Percentiles rank a stretch among this genome's conserved stretches.
phyloP scores from a whole-genome alignment of 495 filamentous ascomycete species.

The Haplographium delicatum region DNA sequence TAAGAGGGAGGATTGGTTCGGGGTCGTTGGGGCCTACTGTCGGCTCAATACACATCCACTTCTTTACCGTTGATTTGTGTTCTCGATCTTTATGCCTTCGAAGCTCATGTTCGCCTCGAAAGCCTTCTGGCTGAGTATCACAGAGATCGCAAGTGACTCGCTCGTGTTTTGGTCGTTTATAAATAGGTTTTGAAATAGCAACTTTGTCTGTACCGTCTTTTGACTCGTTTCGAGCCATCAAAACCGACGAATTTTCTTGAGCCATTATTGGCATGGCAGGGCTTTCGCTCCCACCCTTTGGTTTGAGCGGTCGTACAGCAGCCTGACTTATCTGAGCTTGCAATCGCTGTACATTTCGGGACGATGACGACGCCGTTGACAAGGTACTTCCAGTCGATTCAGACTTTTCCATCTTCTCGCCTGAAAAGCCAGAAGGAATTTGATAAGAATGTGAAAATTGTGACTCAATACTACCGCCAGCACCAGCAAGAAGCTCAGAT shows the following conservation, averaged over 20 bases:
- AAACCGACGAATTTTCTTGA: conserved; percentile 31
- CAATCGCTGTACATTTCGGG: conserved; percentile 24
- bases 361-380: conserved; percentile 24
- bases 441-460: conserved; percentile 30
- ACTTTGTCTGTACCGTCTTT: conserved; percentile 54
- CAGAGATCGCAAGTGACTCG: conserved; percentile 74
- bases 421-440: conserved; percentile 18
- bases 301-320: conserved; percentile 23
- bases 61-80: conserved; percentile 67
- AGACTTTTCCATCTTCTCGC: conserved; percentile 34
- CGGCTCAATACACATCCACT: conserved; percentile 73
- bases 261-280: conserved; percentile 26
- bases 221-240: conserved; percentile 51
- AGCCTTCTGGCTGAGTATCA: conserved; percentile 74
- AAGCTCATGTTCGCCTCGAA: conserved; percentile 91
- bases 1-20: conserved; percentile 56
- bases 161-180: conserved; percentile 68
- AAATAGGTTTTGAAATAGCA: conserved; percentile 65
- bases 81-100: conserved; percentile 78
- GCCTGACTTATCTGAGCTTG: conserved; percentile 19
- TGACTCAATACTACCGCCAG: conserved; percentile 32
- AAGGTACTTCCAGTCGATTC: conserved; percentile 29
- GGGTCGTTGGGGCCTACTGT: conserved; percentile 37
- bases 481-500: conserved; percentile 23
- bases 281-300: conserved; percentile 26